These are phyloP conservation scores for Tolypocladium inflatum DNA, from an alignment of 2,329 filamentous ascomycete genomes.

Conservation along the genomic window DNA sequence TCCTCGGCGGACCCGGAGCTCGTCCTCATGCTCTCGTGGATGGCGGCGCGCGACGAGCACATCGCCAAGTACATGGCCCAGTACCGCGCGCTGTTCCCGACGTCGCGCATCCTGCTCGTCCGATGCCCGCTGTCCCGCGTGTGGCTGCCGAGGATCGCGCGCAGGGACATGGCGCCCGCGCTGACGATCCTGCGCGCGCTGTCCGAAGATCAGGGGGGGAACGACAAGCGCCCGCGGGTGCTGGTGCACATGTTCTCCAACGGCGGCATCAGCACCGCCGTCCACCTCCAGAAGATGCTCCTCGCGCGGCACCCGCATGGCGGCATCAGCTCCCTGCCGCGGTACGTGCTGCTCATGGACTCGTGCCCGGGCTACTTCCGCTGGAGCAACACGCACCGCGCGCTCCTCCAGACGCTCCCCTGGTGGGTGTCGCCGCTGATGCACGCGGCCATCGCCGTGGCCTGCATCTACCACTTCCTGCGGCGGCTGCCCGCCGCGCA, in stretches of 20 bases:
- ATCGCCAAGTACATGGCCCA: conserved; percentile 40
- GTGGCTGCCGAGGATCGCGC: conserved; percentile 20
- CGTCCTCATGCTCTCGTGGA: conserved; percentile 40
- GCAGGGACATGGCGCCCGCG: conserved; percentile 26
- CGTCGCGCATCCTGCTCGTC: conserved; percentile 35
- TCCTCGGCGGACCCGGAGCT: conserved; percentile 27
- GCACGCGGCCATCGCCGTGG: conserved; percentile 20
- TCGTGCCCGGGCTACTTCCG: conserved; percentile 37
- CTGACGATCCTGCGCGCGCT: conserved; percentile 27
- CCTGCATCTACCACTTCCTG: conserved; percentile 21
- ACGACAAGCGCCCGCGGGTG: conserved; percentile 18
- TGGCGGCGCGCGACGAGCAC: conserved; percentile 38
- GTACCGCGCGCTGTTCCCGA: conserved; percentile 35
- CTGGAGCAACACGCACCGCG: conserved; percentile 28
- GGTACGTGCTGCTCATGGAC: conserved; percentile 35
- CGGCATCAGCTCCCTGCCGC: conserved; percentile 19
- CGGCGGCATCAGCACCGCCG: conserved; percentile 35
- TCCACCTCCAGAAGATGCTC: conserved; percentile 19
- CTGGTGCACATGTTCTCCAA: conserved; percentile 44
- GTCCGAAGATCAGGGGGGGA: conserved; percentile 12
- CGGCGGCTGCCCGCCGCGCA: conserved; percentile 19
- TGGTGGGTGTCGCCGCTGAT: conserved; percentile 23
- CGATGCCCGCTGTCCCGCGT: conserved; percentile 28
- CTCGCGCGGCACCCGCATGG: conserved; percentile 7
- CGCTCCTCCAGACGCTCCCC: conserved; percentile 25